Base-by-base conservation (phyloP, 169 alveolate species). In the Eimeria zaria region DNA sequence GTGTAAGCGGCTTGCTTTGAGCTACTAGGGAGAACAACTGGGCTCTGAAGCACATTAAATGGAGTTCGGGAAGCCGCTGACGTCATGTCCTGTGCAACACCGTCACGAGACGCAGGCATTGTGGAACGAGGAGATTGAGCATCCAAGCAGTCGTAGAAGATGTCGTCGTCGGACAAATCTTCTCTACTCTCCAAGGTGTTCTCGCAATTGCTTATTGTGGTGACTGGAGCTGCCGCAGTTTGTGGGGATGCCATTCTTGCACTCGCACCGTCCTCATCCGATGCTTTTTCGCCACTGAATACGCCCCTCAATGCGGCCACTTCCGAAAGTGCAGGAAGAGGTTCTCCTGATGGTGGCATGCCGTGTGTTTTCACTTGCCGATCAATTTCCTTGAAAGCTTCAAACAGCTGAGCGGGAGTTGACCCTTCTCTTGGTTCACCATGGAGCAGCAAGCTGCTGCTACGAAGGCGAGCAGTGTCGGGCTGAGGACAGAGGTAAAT, bases 111-210 rank as follows among this genome's bases (percentile, higher is more conserved):
- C 53, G n/a, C 60, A 27, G 0, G 88, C 14, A 46, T 0, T 46
- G 67, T 46, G 30, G 55, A 14, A 6, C 91, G 83, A 36, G 93
- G 81, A 20, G 93, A 18, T 87, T 87, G 83, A 22, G 39, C 46
- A 20, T 87, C 93, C 81, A 87, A 27, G 64, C 93, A 87, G 67
- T 87, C 93, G 41, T 87, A 48, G 30, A 87, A 87, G 44, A 16
- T 30, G 30, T 58, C 93, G 12, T 27, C 81, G 12, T 39, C 78
- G 2, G 78, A 20, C 9, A 48, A 44, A n/a, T 62, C 71, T 41
- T 36, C 48, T 5, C n/a, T 64, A 0, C 41, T 64, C 6, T 30
- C 30, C n/a, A 39, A 12, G 64, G 24, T 39, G 71, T 41, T 24
- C 12, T 39, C 48, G 36, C 41, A 24, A 83, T 22, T 48, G 62